These are phyloP conservation scores for Arctostaphylos glauca DNA, from an alignment of 148 eudicot genomes.

Conservation along the genomic window DNA sequence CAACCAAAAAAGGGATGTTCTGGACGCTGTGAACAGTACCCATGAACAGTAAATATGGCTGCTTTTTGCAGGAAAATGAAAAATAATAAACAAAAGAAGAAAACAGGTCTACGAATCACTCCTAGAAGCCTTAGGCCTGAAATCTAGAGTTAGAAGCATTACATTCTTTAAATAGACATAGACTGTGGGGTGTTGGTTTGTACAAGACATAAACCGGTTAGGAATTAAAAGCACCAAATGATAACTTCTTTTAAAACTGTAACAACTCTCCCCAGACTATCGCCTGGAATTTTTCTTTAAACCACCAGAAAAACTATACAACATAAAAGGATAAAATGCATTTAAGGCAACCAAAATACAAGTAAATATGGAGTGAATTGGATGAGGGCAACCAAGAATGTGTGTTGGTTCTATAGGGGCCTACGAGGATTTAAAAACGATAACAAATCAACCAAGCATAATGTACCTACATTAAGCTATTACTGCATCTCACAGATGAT, in stretches of 20 bases:
- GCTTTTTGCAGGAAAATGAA: no score
- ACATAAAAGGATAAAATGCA: no score
- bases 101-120: no score
- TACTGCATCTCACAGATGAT: background rate
- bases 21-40: no score
- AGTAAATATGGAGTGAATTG: background rate
- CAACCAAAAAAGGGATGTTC: no score
- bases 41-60: no score
- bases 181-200: no score
- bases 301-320: background rate
- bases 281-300: background rate
- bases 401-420: background rate
- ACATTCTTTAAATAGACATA: no score
- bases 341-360: constrained; percentile 1
- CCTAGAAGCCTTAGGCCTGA: no score
- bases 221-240: background rate
- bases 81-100: no score
- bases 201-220: no score
- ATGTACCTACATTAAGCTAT: background rate
- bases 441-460: background rate
- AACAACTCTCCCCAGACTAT: background rate
- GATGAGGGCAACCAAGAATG: background rate
- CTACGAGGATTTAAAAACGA: background rate
- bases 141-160: no score
- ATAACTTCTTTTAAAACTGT: background rate